Percentiles rank a stretch among this genome's conserved stretches.
These are phyloP conservation scores for Vaccinium darrowii DNA, from an alignment of 148 eudicot genomes.

Conservation along the genomic window DNA sequence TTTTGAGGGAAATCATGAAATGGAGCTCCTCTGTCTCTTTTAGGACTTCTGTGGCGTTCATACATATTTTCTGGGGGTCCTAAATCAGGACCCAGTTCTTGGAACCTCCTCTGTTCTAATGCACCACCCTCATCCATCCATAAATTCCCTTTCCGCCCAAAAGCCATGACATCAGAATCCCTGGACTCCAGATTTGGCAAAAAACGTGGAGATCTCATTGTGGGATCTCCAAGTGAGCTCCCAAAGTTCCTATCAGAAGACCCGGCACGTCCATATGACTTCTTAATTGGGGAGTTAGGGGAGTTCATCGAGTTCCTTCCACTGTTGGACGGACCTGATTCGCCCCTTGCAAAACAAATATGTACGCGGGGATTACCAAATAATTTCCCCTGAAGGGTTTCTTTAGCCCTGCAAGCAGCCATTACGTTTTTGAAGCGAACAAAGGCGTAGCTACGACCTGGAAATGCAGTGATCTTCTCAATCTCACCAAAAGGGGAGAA, in stretches of 20 bases:
- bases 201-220: constrained; percentile 36
- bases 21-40: constrained; percentile 29
- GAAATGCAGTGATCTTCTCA: constrained; percentile 72
- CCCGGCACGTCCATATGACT: constrained; percentile 39
- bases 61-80: constrained; percentile 32
- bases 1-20: constrained; percentile 47
- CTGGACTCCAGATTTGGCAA: constrained; percentile 36
- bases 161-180: constrained; percentile 38
- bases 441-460: constrained; percentile 80
- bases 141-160: constrained; percentile 31
- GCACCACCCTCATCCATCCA: constrained; percentile 31
- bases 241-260: constrained; percentile 48
- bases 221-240: constrained; percentile 34
- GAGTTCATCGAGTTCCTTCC: constrained; percentile 42
- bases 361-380: constrained; percentile 87
- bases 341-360: constrained; percentile 68
- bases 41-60: constrained; percentile 39
- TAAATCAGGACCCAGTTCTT: constrained; percentile 38
- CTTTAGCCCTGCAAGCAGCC: constrained; percentile 74
- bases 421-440: constrained; percentile 54
- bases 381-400: constrained; percentile 75
- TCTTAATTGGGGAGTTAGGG: constrained; percentile 50
- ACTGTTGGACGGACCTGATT: constrained; percentile 46
- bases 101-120: constrained; percentile 50
- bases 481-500: constrained; percentile 88